These are phyloP conservation scores for Raffaelea albimanens DNA, from an alignment of 2,329 filamentous ascomycete species.

Conservation along the genomic window DNA sequence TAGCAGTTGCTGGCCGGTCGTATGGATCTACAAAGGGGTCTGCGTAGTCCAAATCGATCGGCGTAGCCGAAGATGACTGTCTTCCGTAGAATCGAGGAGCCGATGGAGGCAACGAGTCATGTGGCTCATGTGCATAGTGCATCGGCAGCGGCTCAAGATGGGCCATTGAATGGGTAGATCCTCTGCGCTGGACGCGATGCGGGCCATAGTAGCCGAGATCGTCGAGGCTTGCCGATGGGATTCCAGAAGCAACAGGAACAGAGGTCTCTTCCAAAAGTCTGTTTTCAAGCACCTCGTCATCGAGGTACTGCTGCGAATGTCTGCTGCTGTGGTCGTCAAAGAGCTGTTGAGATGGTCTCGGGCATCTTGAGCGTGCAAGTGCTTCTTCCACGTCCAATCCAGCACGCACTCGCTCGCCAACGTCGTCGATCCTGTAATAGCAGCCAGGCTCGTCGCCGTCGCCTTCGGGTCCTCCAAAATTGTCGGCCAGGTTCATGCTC, in stretches of 20 bases:
- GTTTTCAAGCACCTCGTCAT: no score
- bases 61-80: background rate
- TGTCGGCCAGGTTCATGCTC: conserved; percentile 6
- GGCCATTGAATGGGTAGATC: no score
- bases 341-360: background rate
- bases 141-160: no score
- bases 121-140: no score
- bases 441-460: background rate
- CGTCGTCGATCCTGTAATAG: background rate
- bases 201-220: no score
- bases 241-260: no score
- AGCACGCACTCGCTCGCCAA: background rate
- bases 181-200: no score
- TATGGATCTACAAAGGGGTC: background rate
- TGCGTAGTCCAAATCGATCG: background rate
- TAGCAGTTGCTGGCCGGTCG: conserved; percentile 3
- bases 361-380: background rate
- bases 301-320: no score
- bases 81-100: background rate
- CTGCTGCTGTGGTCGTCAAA: no score
- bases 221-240: no score
- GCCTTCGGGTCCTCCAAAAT: background rate
- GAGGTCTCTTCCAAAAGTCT: no score
- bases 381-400: background rate
- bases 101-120: background rate